phyloP scores from a whole-genome alignment of 257 asterid genomes.

The Pogostemon cablin region DNA sequence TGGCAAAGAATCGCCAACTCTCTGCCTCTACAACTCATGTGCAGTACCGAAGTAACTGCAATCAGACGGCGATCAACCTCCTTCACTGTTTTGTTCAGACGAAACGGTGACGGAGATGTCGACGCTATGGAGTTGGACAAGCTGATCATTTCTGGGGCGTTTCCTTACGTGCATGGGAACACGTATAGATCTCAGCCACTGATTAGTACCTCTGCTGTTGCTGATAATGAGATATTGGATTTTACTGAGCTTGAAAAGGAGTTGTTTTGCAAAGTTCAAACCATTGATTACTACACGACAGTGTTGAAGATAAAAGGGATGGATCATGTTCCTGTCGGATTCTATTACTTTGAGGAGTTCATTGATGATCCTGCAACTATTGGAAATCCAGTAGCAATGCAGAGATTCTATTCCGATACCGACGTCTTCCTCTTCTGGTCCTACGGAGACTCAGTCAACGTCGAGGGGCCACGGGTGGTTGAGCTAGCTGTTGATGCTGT shows the following conservation, averaged over 20 bases:
- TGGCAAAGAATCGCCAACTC: conserved; percentile 65
- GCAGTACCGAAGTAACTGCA: conserved; percentile 62
- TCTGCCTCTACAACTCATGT: conserved; percentile 57
- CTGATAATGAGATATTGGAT: conserved; percentile 49
- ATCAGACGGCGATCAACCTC: conserved; percentile 50
- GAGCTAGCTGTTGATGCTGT: conserved; percentile 65
- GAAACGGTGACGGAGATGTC: conserved; percentile 34
- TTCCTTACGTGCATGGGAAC: conserved; percentile 62
- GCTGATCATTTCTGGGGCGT: conserved; percentile 68
- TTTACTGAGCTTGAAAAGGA: conserved; percentile 66
- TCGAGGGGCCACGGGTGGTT: conserved; percentile 51
- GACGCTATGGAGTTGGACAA: conserved; percentile 59
- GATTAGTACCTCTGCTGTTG: conserved; percentile 49
- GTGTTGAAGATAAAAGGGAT: conserved; percentile 78
- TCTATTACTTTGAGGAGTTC: conserved; percentile 77
- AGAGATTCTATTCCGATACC: conserved; percentile 64
- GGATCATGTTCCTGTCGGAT: conserved; percentile 73
- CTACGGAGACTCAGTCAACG: conserved; percentile 65
- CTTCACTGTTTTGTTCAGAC: conserved; percentile 41
- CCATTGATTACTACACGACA: conserved; percentile 77
- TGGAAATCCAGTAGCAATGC: conserved; percentile 89
- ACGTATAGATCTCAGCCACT: conserved; percentile 47
- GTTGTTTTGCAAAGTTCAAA: conserved; percentile 64
- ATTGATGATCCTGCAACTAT: conserved; percentile 76
- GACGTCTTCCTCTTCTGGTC: conserved; percentile 80